Conservation (phyloP, 208 protist genomes). For the Kentomonas sorsogonicus region DNA sequence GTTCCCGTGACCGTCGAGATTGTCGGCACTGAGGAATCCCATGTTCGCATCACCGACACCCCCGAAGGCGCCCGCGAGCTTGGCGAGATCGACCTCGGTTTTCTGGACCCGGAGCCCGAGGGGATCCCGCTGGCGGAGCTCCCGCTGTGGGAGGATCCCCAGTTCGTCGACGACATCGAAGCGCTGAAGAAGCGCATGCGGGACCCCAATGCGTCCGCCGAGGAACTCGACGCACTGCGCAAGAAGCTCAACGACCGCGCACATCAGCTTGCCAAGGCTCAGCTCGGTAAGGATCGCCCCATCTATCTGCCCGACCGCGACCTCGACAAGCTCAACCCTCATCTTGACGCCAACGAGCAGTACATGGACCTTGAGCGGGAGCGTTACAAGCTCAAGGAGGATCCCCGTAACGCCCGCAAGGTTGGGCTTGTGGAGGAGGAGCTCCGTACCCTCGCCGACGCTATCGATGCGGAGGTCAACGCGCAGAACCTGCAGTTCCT, state of each 20-base stretch:
- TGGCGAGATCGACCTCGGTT: conserved; percentile 32
- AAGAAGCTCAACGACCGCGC: conserved; percentile 34
- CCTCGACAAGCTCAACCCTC: conserved; percentile 39
- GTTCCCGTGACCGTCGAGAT: conserved; percentile 51
- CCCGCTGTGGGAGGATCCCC: conserved; percentile 23
- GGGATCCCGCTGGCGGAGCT: conserved; percentile 35
- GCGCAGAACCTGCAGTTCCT: conserved; percentile 30
- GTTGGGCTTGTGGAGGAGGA: conserved; percentile 30
- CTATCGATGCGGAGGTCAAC: conserved; percentile 13
- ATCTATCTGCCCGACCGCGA: conserved; percentile 34
- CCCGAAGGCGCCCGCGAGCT: conserved; percentile 35
- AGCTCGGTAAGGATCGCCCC: conserved; percentile 34
- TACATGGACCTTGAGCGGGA: conserved; percentile 44
- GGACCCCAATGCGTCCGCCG: conserved; percentile 24
- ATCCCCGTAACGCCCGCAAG: conserved; percentile 52
- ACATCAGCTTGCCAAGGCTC: conserved; percentile 35
- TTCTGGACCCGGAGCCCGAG: conserved; percentile 30
- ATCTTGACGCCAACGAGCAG: conserved; percentile 39
- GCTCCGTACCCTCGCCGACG: conserved; percentile 29
- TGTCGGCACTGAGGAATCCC: conserved; percentile 31
- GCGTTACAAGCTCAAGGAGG: conserved; percentile 41
- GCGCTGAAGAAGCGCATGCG: conserved; percentile 21
- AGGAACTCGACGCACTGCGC: conserved; percentile 33
- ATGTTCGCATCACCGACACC: conserved; percentile 50
- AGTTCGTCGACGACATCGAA: conserved; percentile 33